These are phyloP conservation scores for Scleroderma citrinum DNA, from an alignment of 768 basidiomycete species.

Conservation along the genomic window DNA sequence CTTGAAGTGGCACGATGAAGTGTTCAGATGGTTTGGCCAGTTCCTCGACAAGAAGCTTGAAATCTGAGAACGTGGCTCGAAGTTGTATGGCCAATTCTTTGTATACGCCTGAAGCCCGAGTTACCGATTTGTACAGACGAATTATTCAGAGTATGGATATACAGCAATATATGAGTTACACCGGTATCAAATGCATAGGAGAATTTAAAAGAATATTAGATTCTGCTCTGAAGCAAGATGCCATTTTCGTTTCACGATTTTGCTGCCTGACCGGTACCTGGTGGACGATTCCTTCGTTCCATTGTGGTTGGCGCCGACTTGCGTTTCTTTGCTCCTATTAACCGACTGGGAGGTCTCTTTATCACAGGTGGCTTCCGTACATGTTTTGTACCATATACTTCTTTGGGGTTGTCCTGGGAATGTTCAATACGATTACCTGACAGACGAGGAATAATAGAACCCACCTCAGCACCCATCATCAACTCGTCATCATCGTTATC, in stretches of 20 bases:
- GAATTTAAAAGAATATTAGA: too few relatives aligned
- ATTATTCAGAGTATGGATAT: too few relatives aligned
- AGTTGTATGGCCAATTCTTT: too few relatives aligned
- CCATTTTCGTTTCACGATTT: constrained; percentile 8
- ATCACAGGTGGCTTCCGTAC: constrained; percentile 8
- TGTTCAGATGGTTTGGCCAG: constrained; percentile 84
- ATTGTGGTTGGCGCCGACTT: constrained; percentile 6
- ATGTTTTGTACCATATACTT: constrained; percentile 29
- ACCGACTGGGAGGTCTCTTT: constrained; percentile 5
- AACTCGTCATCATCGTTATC: constrained; percentile 54
- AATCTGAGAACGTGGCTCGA: neutral
- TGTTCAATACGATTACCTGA: neutral
- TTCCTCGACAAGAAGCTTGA: constrained; percentile 41
- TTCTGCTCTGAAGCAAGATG: too few relatives aligned
- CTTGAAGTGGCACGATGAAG: constrained; percentile 93
- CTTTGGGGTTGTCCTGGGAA: constrained; percentile 36
- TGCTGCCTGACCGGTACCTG: neutral
- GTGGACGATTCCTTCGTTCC: constrained; percentile 9
- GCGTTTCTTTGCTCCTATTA: constrained; percentile 15
- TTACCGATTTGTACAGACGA: too few relatives aligned
- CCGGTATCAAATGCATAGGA: too few relatives aligned
- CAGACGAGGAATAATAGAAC: constrained; percentile 1
- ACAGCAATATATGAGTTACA: too few relatives aligned
- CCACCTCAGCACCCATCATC: constrained; percentile 55
- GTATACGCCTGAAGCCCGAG: too few relatives aligned